phyloP scores from a whole-genome alignment of 2,329 filamentous ascomycete species.

The Corynespora cassiicola region DNA sequence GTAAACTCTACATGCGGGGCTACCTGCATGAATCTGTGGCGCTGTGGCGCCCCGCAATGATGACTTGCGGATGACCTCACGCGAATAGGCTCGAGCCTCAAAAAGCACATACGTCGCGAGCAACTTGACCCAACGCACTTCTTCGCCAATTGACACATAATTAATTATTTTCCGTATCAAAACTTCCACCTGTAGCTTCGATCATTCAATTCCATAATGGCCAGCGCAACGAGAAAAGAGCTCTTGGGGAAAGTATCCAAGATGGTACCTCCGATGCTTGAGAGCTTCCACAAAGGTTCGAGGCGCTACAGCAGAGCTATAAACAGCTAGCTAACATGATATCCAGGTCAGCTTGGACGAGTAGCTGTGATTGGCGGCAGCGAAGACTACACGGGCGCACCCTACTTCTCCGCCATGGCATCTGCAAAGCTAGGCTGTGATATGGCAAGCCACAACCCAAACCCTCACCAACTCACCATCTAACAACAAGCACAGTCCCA shows the following conservation, averaged over 20 bases:
- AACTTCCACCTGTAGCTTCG: no score
- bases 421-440: conserved; percentile 89
- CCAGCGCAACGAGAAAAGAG: conserved; percentile 71
- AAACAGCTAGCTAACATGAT: conserved; percentile 18
- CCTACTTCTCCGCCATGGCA: conserved; percentile 98
- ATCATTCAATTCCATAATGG: conserved; percentile 44
- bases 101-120: no score
- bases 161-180: no score
- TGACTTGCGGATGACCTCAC: conserved; percentile 9
- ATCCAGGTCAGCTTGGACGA: conserved; percentile 83
- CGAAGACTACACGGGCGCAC: conserved; percentile 94
- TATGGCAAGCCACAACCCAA: conserved; percentile 72
- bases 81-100: no score
- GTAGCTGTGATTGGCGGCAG: conserved; percentile 94
- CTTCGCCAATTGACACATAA: no score
- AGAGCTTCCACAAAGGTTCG: conserved; percentile 92
- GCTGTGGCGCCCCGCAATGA: conserved; percentile 4
- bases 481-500: conserved; percentile 67
- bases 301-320: not conserved
- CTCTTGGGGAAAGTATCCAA: conserved; percentile 82
- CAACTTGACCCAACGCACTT: no score
- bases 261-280: conserved; percentile 93
- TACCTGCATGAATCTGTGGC: conserved; percentile 3
- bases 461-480: conserved; percentile 9
- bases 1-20: no score